Percentiles rank a stretch among this genome's conserved stretches.
These are phyloP conservation scores for Austroboletus festivus DNA, from an alignment of 768 basidiomycete genomes.

Conservation along the genomic window DNA sequence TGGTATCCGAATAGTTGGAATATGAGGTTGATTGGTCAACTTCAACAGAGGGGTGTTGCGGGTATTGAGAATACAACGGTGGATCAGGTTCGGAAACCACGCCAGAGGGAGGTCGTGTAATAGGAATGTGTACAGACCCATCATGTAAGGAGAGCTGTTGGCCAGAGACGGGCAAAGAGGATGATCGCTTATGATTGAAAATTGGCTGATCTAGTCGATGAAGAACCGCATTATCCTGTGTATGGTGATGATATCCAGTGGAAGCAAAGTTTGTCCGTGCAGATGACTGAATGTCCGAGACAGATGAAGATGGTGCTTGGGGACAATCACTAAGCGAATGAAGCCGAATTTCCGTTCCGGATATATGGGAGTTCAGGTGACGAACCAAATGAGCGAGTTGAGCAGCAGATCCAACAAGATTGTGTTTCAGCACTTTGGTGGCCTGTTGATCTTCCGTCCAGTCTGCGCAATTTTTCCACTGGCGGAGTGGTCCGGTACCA, in stretches of 20 bases:
- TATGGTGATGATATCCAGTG: constrained; percentile 31
- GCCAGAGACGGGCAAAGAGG: constrained; percentile 17
- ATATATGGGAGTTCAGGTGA: constrained; percentile 36
- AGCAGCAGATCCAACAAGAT: constrained; percentile 59
- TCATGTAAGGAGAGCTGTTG: constrained; percentile 10
- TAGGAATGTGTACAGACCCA: constrained; percentile 8
- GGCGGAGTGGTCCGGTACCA: constrained; percentile 31
- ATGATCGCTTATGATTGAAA: constrained; percentile 30
- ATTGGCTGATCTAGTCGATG: constrained; percentile 16
- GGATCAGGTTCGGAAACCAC: constrained; percentile 6
- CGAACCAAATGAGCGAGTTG: constrained; percentile 57
- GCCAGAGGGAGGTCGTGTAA: constrained; percentile 7
- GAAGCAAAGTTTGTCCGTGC: constrained; percentile 33
- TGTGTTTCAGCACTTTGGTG: constrained; percentile 58
- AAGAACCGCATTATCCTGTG: constrained; percentile 18
- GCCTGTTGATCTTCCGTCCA: constrained; percentile 79
- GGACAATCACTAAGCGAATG: constrained; percentile 37
- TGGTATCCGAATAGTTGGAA: constrained; percentile 12
- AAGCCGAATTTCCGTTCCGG: constrained; percentile 35
- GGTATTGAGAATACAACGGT: constrained; percentile 16
- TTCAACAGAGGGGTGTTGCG: constrained; percentile 5
- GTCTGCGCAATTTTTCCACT: constrained; percentile 67
- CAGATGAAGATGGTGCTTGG: constrained; percentile 28
- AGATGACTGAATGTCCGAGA: constrained; percentile 41
- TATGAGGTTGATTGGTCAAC: constrained; percentile 16